phyloP scores from a whole-genome alignment of 352 stramenopile species.

The Phytopythium helicoides region DNA sequence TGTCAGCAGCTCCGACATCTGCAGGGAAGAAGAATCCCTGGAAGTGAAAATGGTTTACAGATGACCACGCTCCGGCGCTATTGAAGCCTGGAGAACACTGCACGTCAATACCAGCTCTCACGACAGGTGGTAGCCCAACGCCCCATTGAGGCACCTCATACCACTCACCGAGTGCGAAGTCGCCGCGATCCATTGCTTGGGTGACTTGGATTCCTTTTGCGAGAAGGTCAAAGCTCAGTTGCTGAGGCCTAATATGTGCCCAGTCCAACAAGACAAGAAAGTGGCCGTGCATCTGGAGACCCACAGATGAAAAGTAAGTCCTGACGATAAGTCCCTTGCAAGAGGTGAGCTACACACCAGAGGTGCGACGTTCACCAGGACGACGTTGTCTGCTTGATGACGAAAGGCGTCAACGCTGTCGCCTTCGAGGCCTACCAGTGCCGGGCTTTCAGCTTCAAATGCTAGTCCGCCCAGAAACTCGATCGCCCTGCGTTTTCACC shows the following conservation, averaged over 20 bases:
- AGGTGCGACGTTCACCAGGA: conserved; percentile 68
- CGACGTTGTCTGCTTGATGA: conserved; percentile 9
- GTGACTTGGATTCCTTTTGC: conserved; percentile 21
- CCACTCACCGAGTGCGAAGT: conserved; percentile 50
- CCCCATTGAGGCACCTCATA: too few relatives aligned
- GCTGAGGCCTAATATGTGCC: conserved; percentile 28
- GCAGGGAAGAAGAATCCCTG: conserved; percentile 57
- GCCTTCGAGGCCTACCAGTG: conserved; percentile 2
- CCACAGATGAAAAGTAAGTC: neutral
- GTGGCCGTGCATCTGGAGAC: conserved; percentile 50
- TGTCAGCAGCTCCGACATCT: neutral
- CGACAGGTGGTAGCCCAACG: too few relatives aligned
- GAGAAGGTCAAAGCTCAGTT: conserved; percentile 30
- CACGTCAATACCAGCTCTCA: too few relatives aligned
- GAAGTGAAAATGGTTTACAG: conserved; percentile 75
- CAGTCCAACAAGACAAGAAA: conserved; percentile 57
- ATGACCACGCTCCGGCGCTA: conserved; percentile 70
- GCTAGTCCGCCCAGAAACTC: conserved; percentile 51
- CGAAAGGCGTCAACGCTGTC: conserved; percentile 4
- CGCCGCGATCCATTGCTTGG: conserved; percentile 13
- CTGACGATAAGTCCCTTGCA: neutral
- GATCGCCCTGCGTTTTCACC: conserved; percentile 20
- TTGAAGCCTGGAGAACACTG: conserved; percentile 47
- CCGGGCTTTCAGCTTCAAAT: conserved; percentile 9
- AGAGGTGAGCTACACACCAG: conserved; percentile 31